Percentiles rank a stretch among this genome's conserved stretches.
Conservation (phyloP, 169 alveolate species). For the Plasmodium gallinaceum region DNA sequence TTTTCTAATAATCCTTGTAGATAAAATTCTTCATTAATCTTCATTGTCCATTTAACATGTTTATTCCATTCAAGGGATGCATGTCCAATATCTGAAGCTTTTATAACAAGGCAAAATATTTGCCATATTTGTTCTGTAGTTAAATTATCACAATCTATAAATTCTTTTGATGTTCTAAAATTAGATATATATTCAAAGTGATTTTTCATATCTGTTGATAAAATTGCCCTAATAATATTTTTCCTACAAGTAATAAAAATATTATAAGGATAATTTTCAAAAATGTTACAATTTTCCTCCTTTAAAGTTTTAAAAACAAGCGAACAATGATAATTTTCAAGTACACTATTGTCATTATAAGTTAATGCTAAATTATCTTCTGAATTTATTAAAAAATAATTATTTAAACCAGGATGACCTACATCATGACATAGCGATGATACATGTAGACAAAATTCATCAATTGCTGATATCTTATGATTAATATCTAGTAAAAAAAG, state of each 20-base stretch:
- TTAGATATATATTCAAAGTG: constrained; percentile 92
- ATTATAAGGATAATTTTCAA: constrained; percentile 59
- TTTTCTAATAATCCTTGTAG: constrained; percentile 90
- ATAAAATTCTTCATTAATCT: constrained; percentile 93
- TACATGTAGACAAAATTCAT: constrained; percentile 59
- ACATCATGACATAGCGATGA: constrained; percentile 93
- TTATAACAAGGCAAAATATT: constrained; percentile 88
- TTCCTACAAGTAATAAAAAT: constrained; percentile 81
- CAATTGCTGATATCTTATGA: constrained; percentile 55
- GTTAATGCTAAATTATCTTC: constrained; percentile 90
- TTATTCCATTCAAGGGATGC: constrained; percentile 90
- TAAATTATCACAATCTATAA: constrained; percentile 77
- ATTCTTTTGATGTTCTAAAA: constrained; percentile 83
- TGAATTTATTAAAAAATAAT: constrained; percentile 87
- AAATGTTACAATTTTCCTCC: constrained; percentile 74
- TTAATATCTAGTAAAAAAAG: constrained; percentile 50
- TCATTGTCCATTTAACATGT: constrained; percentile 91
- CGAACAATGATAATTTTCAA: constrained; percentile 95
- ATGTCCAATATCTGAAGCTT: constrained; percentile 95
- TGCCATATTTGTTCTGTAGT: constrained; percentile 88
- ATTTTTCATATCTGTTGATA: constrained; percentile 94
- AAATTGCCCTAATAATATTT: constrained; percentile 91
- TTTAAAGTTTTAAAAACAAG: constrained; percentile 85
- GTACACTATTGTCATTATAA: constrained; percentile 93
- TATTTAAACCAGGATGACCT: constrained; percentile 94